Conservation (phyloP, 176 grass and related monocot species). For the Carex pumila region DNA sequence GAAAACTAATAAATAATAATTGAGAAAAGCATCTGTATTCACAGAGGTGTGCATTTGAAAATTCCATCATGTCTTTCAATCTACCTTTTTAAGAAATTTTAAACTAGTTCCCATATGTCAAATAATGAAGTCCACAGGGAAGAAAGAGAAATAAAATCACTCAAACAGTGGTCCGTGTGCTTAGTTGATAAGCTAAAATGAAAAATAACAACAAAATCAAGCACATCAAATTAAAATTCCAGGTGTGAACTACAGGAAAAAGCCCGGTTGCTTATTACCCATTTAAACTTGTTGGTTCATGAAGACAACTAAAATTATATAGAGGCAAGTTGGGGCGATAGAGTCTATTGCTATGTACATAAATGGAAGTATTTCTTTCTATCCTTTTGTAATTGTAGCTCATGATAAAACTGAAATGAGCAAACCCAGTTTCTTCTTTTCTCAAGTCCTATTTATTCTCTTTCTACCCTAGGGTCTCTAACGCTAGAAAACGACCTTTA, state of each 20-base stretch:
- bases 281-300: background rate
- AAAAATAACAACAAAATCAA: background rate
- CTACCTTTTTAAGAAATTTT: background rate
- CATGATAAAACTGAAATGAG: background rate
- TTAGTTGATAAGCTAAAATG: background rate
- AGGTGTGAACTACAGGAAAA: background rate
- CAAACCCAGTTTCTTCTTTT: background rate
- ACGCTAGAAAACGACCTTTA: background rate
- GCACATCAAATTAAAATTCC: background rate
- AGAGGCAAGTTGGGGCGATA: background rate
- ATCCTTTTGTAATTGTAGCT: background rate
- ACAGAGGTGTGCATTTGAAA: background rate
- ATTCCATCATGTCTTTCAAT: background rate
- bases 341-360: background rate
- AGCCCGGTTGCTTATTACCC: background rate
- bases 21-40: slow-evolving; percentile 29
- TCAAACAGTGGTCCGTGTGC: background rate
- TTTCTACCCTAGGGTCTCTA: background rate
- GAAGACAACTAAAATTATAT: background rate
- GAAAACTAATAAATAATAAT: background rate
- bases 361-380: background rate
- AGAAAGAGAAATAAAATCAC: background rate
- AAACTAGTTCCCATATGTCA: background rate
- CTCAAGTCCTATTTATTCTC: background rate
- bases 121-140: background rate